Conservation (phyloP, 1,284 basidiomycete genomes). For the Cystobasidium slooffiae region DNA sequence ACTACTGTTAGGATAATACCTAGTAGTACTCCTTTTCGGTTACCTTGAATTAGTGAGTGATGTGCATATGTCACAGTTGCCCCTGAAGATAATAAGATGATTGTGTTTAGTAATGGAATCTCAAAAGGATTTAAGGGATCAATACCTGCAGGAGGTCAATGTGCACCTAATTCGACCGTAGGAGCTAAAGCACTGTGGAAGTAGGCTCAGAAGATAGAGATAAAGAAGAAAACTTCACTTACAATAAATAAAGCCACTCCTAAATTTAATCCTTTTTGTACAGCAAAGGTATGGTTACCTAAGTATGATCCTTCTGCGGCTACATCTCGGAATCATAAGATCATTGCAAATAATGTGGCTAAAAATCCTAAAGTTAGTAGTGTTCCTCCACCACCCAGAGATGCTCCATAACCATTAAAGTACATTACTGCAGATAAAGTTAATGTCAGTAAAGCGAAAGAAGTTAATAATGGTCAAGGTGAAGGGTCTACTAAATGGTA, state of each 20-base stretch:
- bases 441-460: conserved; percentile 54
- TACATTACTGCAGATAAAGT: conserved; percentile 54
- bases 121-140: too few species aligned
- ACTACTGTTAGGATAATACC: too few species aligned
- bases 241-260: conserved; percentile 56
- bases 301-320: conserved; percentile 56
- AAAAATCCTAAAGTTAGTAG: conserved; percentile 54
- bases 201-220: conserved; percentile 57
- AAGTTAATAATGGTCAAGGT: conserved; percentile 56
- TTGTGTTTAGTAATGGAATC: too few species aligned
- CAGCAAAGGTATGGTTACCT: conserved; percentile 57
- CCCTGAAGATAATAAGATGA: too few species aligned
- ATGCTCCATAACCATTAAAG: conserved; percentile 52
- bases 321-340: conserved; percentile 49
- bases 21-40: too few species aligned
- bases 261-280: conserved; percentile 57
- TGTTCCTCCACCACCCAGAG: conserved; percentile 48
- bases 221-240: conserved; percentile 57
- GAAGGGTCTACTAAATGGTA: conserved; percentile 55
- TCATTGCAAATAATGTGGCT: conserved; percentile 53
- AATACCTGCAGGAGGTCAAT: too few species aligned
- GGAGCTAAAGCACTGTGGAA: too few species aligned
- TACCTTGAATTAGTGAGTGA: too few species aligned
- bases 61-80: too few species aligned
- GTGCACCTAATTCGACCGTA: too few species aligned